Evolutionary conservation across 169 alveolate species (phyloP).

Genomic region (Plasmodium ovale): DNA sequence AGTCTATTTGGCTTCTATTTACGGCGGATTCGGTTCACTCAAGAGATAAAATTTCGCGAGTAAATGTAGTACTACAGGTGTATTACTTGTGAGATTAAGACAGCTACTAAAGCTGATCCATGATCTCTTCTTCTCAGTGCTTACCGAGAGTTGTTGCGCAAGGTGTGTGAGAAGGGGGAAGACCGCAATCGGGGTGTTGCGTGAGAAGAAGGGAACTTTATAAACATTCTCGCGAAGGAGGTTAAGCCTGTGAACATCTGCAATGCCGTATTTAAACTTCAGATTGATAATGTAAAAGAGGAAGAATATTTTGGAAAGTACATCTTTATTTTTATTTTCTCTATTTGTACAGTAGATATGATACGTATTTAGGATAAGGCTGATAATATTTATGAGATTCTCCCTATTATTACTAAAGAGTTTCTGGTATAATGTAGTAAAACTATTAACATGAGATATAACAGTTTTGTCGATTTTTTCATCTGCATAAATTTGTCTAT

Average conservation of each 20-base stretch:
- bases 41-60: no score
- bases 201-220: slow-evolving; percentile 22
- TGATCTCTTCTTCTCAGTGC: not conserved
- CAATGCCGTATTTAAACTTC: slow-evolving; percentile 20
- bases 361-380: slow-evolving; percentile 34
- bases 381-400: slow-evolving; percentile 31
- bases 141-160: slow-evolving; percentile 26
- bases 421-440: slow-evolving; percentile 43
- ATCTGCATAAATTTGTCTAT: slow-evolving; percentile 26
- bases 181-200: not conserved
- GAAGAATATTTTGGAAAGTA: slow-evolving; percentile 28
- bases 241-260: slow-evolving; percentile 1
- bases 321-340: slow-evolving; percentile 12
- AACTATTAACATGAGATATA: not conserved
- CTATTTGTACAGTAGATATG: slow-evolving; percentile 3
- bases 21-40: no score
- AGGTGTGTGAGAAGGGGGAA: slow-evolving; percentile 10
- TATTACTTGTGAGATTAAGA: no score
- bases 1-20: no score
- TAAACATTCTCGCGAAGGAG: slow-evolving; percentile 10
- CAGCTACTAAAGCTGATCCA: no score
- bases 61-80: no score
- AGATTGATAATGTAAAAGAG: slow-evolving; percentile 39
- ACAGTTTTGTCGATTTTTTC: slow-evolving; percentile 30
- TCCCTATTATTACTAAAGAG: slow-evolving; percentile 58